A percentile compares a stretch with the other conserved stretches of the same genome.
These are phyloP conservation scores for Metarhizium anisopliae DNA, from an alignment of 2,329 filamentous ascomycete species.

Conservation along the genomic window DNA sequence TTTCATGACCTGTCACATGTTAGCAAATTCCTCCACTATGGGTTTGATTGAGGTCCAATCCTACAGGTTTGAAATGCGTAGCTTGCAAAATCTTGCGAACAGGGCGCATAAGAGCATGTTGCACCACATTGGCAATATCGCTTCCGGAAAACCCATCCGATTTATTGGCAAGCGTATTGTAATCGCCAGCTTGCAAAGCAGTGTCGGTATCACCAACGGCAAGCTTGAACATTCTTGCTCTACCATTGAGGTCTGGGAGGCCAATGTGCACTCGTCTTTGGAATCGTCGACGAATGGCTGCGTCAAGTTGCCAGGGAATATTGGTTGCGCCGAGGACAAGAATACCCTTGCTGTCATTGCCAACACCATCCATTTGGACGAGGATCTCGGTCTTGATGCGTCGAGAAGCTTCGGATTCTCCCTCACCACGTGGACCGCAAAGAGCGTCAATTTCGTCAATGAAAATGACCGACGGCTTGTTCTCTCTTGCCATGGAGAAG, in stretches of 20 bases:
- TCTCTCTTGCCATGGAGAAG: conserved; percentile 96
- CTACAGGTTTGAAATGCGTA: conserved; percentile 92
- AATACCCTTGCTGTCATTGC: conserved; percentile 88
- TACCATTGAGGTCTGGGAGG: conserved; percentile 75
- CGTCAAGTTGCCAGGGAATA: conserved; percentile 97
- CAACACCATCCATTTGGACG: conserved; percentile 98
- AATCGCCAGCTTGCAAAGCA: conserved; percentile 69
- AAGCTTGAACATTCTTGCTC: conserved; percentile 92
- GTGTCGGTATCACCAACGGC: conserved; percentile 91
- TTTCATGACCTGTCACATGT: conserved; percentile 50
- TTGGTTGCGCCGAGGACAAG: conserved; percentile 94
- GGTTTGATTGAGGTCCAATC: conserved; percentile 10
- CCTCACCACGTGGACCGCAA: conserved; percentile 85
- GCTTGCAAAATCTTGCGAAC: conserved; percentile 94
- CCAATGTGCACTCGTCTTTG: conserved; percentile 94
- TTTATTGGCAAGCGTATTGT: conserved; percentile 65
- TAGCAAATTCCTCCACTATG: conserved; percentile 3
- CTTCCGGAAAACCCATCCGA: conserved; percentile 93
- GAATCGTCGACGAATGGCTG: conserved; percentile 90
- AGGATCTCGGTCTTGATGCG: conserved; percentile 98
- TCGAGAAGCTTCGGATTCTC: conserved; percentile 92
- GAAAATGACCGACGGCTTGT: conserved; percentile 97
- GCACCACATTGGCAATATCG: conserved; percentile 92
- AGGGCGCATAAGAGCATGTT: conserved; percentile 95
- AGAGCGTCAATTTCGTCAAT: conserved; percentile 97